Evolutionary conservation across 2,329 filamentous ascomycete species (phyloP), one percentile per base, ranked within the genome.

Genomic region (Helminthosporium solani): DNA sequence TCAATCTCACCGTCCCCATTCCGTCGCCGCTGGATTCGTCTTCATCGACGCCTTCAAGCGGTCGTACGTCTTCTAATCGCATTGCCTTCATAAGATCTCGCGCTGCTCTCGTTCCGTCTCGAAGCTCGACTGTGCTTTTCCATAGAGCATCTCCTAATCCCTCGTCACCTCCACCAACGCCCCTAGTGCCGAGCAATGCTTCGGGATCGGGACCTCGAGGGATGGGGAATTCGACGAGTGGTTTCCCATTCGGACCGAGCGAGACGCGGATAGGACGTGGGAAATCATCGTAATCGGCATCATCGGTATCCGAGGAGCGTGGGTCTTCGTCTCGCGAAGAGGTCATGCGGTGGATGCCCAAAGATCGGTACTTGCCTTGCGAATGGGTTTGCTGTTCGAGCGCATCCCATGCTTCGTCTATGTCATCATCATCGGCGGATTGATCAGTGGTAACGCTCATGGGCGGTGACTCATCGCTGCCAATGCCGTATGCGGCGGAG

Each of bases 321-420:
- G 52, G 43, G 8, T 52, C 48, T 5, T 63, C 46, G 47, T 67
- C 51, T 33, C 46, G 37, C n/a, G 43, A 55, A n/a, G 56, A 55
- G 7, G 46, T 51, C 37, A 57, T 54, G 15, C 59, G 55, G 15
- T 48, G 30, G 8, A 53, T 11, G 28, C 18, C 11, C 14, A 12
- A 12, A 15, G 27, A 25, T 2, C 20, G 44, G n/a, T 56, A 47
- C 1, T 48, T 39, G 14, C 37, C 49, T 40, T 54, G 54, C 25
- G 49, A 44, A n/a, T 58, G 40, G 3, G 48, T 53, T 2, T 54
- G 39, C 2, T 58, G 58, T 21, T 68, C 66, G 28, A 67, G 61
- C 1, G 35, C 46, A 16, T 69, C 66, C 66, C 66, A 70, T 7
- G 66, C 57, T 16, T 67, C 63, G 49, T 70, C 67, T 12, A 67